These are phyloP conservation scores for Anthracocystis setariae DNA, from an alignment of 1,284 basidiomycete species.

Conservation along the genomic window DNA sequence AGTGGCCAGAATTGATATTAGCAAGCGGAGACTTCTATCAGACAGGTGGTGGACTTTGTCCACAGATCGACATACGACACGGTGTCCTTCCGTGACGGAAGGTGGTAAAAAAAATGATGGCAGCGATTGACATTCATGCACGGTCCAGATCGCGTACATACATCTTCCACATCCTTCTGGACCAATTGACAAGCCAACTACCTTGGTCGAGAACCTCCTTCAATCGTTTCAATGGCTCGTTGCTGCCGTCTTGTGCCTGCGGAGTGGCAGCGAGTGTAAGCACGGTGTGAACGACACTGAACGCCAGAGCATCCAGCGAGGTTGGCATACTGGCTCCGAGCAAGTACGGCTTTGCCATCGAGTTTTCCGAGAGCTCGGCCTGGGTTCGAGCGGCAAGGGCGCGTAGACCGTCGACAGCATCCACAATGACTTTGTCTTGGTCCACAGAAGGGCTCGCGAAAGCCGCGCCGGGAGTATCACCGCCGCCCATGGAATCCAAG, in stretches of 20 bases:
- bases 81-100: no score
- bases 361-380: constrained; percentile 12
- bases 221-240: constrained; percentile 20
- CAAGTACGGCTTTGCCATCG: constrained; percentile 11
- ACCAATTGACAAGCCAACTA: constrained; percentile 43
- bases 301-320: constrained; percentile 47
- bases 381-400: constrained; percentile 36
- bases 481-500: constrained; percentile 32
- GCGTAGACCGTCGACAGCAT: constrained; percentile 31
- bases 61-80: no score
- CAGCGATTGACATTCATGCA: no score
- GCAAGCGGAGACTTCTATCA: no score
- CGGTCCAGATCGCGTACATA: constrained; percentile 37
- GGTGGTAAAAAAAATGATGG: no score
- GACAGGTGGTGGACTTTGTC: no score
- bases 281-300: constrained; percentile 51
- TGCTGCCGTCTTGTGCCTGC: constrained; percentile 9
- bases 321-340: constrained; percentile 24
- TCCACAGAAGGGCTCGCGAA: constrained; percentile 35
- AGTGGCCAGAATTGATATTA: no score
- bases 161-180: constrained; percentile 39
- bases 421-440: constrained; percentile 27
- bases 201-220: constrained; percentile 40
- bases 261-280: constrained; percentile 50
- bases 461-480: constrained; percentile 44